A percentile compares a stretch with the other conserved stretches of the same genome.
Evolutionary conservation across 179 eudicot species (phyloP).

Genomic region (Amaranthus tricolor): DNA sequence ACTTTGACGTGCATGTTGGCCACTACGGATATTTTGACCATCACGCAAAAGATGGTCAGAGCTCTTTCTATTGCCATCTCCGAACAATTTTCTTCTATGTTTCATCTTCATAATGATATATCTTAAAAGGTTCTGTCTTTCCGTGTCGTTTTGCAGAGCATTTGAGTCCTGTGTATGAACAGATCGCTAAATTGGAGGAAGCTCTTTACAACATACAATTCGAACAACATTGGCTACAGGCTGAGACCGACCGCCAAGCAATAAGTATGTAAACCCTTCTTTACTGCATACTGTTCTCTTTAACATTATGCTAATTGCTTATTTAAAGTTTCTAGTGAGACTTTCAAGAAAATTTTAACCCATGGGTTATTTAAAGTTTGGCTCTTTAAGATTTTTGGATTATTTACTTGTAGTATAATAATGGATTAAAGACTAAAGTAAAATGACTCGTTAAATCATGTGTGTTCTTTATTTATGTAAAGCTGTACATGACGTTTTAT

Average conservation of each 20-base stretch:
- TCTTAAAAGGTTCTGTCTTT: conserved; percentile 1
- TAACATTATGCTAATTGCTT: too few relatives aligned
- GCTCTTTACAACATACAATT: conserved; percentile 85
- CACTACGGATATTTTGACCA: conserved; percentile 68
- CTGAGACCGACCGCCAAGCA: conserved; percentile 92
- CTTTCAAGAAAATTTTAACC: too few relatives aligned
- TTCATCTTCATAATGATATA: conserved; percentile 12
- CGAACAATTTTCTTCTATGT: conserved; percentile 1
- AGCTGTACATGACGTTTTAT: too few relatives aligned
- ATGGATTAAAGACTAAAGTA: too few relatives aligned
- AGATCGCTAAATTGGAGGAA: conserved; percentile 79
- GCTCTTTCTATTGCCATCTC: background rate
- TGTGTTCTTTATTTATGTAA: too few relatives aligned
- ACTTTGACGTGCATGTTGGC: conserved; percentile 82
- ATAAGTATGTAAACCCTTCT: conserved; percentile 41
- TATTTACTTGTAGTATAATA: too few relatives aligned
- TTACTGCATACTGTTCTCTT: background rate
- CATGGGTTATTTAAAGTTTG: too few relatives aligned
- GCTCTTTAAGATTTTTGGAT: too few relatives aligned
- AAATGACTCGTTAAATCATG: too few relatives aligned
- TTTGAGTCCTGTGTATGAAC: conserved; percentile 72
- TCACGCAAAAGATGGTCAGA: conserved; percentile 86
- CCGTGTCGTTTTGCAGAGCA: conserved; percentile 53
- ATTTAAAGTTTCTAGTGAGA: too few relatives aligned
- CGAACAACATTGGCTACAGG: conserved; percentile 95